phyloP scores from a whole-genome alignment of 345 rosid genomes.

The Erysimum cheiranthoides region DNA sequence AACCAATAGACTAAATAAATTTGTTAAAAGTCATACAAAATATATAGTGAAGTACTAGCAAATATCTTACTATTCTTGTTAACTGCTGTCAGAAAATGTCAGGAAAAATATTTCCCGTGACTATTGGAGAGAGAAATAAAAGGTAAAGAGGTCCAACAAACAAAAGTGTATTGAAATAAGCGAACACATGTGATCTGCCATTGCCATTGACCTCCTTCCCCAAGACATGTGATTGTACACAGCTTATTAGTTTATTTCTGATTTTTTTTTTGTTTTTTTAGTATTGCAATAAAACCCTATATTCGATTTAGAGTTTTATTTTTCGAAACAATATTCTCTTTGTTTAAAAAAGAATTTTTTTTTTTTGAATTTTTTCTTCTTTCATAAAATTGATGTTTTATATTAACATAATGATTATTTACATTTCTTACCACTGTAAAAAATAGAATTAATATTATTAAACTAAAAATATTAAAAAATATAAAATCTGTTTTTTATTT shows the following conservation, averaged over 20 bases:
- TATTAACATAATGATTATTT: no score
- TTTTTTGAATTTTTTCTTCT: no score
- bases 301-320: no score
- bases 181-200: conserved; percentile 47
- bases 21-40: neutral
- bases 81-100: conserved; percentile 33
- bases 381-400: no score
- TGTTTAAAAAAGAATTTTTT: no score
- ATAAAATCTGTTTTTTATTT: no score
- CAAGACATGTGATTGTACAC: conserved; percentile 35
- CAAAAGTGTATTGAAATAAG: conserved; percentile 40
- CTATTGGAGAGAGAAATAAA: conserved; percentile 33
- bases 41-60: neutral
- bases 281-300: neutral
- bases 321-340: no score
- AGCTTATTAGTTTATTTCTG: neutral
- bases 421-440: no score
- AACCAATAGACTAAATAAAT: neutral
- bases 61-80: neutral
- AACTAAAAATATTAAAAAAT: no score
- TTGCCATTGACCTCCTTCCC: conserved; percentile 41
- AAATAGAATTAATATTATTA: no score
- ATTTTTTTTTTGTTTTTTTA: neutral
- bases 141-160: conserved; percentile 27
- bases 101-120: conserved; percentile 37